Evolutionary conservation across 1,284 basidiomycete genomes (phyloP), one percentile per base, ranked within the genome.

Genomic region (Hymenochaete sp.): DNA sequence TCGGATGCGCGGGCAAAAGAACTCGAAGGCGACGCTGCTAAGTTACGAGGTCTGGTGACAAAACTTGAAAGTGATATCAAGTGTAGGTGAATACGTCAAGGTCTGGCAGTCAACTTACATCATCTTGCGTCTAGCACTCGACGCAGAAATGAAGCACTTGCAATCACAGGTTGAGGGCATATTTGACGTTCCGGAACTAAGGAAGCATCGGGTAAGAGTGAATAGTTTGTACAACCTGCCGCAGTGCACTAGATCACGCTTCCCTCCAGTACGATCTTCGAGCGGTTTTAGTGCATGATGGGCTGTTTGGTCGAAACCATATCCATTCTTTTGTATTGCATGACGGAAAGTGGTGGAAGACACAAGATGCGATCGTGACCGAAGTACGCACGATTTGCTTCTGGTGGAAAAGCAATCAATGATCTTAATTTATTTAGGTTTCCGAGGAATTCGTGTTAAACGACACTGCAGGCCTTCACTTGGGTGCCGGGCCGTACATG

Each of bases 311-410:
- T 4, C 68, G 82, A 29, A 80, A 72, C 45, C 79, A 85, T 53
- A 62, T 85, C 2, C 85, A 86, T 57, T 82, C 80, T 3, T 88
- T 87, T 54, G 74, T 85, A 10, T 73, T 78, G 48, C 73, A 81
- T 47, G 62, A 64, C 47, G 74, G 68, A 9, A 64, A 59, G 11
- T 88, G 85, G 85, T 88, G 83, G 82, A 87, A 84, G 61, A 79
- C 75, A 1, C 67, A 80, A n/a, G 84, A 87, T 55, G 71, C 73
- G 46, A 62, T 63, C n/a, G 77, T 84, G 1, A 75, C 71, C 0
- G 74, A 82, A 70, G 84, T 75, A 55, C 27, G 61, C 19, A 33
- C 21, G 21, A 29, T 25, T 22, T 29, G 14, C 46, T 28, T 33
- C 4, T 14, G 10, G 22, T 31, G 18, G 16, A 21, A 16, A n/a